Evolutionary conservation across 148 eudicot genomes (phyloP).

Genomic region (Rhododendron williamsianum): DNA sequence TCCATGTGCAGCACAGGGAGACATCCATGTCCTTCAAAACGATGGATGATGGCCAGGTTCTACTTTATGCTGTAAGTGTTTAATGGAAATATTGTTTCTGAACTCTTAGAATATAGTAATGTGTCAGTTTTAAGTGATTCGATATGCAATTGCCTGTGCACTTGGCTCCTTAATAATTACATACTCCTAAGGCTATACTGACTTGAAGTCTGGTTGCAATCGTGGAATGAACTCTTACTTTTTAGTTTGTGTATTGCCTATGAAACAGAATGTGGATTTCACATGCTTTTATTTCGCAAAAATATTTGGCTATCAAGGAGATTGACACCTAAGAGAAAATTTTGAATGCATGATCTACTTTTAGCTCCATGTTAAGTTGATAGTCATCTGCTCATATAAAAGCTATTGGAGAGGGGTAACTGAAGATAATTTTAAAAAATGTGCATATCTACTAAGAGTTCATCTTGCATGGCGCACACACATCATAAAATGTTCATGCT

Average conservation of each 20-base stretch:
- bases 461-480: not conserved
- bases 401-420: not conserved
- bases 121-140: not conserved
- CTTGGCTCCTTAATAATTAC: not conserved
- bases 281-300: not conserved
- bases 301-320: not conserved
- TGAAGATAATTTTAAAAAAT: not conserved
- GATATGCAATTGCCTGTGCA: not conserved
- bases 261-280: not conserved
- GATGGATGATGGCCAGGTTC: constrained; percentile 96
- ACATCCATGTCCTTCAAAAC: constrained; percentile 99
- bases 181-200: not conserved
- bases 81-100: not conserved
- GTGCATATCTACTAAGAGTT: not conserved
- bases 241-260: not conserved
- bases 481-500: not conserved
- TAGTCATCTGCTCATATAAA: not conserved
- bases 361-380: not conserved
- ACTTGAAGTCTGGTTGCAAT: not conserved
- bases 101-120: not conserved
- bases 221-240: not conserved
- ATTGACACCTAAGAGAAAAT: not conserved
- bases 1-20: constrained; percentile 79
- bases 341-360: not conserved
- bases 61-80: constrained; percentile 81